These are phyloP conservation scores for Carpinus fangiana DNA, from an alignment of 306 rosid genomes.

Conservation along the genomic window DNA sequence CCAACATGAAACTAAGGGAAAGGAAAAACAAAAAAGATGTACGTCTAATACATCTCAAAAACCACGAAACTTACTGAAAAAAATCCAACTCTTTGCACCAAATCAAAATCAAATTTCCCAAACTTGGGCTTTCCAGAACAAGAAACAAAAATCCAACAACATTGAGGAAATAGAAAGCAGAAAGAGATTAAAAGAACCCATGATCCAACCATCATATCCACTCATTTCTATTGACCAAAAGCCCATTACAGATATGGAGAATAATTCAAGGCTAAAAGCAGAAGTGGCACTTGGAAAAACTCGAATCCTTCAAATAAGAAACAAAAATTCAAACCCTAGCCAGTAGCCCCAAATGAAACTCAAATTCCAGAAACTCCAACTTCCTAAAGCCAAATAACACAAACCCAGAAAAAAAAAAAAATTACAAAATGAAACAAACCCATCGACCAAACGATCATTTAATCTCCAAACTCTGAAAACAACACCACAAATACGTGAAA, in stretches of 20 bases:
- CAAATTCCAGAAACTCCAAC: neutral
- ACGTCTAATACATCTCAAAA: slow-evolving; percentile 16
- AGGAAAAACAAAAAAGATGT: slow-evolving; percentile 4
- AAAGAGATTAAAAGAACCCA: slow-evolving; percentile 33
- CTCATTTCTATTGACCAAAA: slow-evolving; percentile 19
- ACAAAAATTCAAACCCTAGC: neutral
- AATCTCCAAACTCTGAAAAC: slow-evolving; percentile 9
- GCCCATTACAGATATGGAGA: neutral
- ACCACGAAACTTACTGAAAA: slow-evolving; percentile 25
- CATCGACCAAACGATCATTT: slow-evolving; percentile 13
- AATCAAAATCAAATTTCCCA: slow-evolving; percentile 34
- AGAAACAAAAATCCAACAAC: slow-evolving; percentile 38
- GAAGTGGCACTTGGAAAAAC: slow-evolving; percentile 9
- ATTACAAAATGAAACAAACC: slow-evolving; percentile 3
- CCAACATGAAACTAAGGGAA: neutral
- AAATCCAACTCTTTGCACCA: slow-evolving; percentile 20
- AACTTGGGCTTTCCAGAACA: slow-evolving; percentile 43
- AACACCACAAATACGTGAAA: neutral
- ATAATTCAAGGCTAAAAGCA: neutral
- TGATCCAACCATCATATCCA: slow-evolving; percentile 19
- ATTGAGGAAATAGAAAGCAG: slow-evolving; percentile 33
- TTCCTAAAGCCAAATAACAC: neutral
- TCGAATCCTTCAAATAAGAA: slow-evolving; percentile 9
- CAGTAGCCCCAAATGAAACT: slow-evolving; percentile 3
- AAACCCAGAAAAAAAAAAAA: slow-evolving; percentile 8